Conservation (phyloP, 352 stramenopile genomes). For the Globisporangium uncinulatum region DNA sequence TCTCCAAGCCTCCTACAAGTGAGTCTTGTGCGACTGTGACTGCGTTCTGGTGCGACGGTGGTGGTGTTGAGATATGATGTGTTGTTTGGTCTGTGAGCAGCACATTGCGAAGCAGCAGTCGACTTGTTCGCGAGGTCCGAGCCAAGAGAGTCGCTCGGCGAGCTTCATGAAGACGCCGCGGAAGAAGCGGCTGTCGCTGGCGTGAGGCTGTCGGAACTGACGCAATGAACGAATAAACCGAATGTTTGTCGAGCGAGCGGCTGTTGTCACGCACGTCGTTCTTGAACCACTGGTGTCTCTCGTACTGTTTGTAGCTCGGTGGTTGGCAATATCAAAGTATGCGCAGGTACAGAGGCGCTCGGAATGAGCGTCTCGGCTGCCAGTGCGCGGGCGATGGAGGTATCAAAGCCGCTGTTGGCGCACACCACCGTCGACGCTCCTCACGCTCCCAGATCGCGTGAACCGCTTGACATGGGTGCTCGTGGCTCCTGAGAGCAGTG, state of each 20-base stretch:
- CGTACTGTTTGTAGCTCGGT: background rate
- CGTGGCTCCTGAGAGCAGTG: background rate
- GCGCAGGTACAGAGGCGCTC: background rate
- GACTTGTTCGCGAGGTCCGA: background rate
- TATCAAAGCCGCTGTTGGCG: background rate
- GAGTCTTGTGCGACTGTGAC: background rate
- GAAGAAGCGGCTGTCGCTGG: conserved; percentile 12
- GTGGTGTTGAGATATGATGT: background rate
- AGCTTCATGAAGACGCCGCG: conserved; percentile 13
- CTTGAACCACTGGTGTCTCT: background rate
- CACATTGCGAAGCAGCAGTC: conserved; percentile 6
- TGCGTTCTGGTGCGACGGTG: background rate
- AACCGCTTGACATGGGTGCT: background rate
- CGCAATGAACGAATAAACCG: background rate
- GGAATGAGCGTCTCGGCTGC: background rate
- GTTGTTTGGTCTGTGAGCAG: background rate
- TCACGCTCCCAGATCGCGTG: background rate
- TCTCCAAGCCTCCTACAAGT: conserved; percentile 1
- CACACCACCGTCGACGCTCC: background rate
- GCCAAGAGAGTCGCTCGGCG: conserved; percentile 7
- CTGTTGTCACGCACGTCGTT: background rate
- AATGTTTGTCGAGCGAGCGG: background rate
- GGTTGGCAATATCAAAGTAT: conserved; percentile 6
- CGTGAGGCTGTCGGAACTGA: background rate
- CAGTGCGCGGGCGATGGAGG: background rate